These are phyloP conservation scores for Drosera spatulata DNA, from an alignment of 179 eudicot species.

Conservation along the genomic window DNA sequence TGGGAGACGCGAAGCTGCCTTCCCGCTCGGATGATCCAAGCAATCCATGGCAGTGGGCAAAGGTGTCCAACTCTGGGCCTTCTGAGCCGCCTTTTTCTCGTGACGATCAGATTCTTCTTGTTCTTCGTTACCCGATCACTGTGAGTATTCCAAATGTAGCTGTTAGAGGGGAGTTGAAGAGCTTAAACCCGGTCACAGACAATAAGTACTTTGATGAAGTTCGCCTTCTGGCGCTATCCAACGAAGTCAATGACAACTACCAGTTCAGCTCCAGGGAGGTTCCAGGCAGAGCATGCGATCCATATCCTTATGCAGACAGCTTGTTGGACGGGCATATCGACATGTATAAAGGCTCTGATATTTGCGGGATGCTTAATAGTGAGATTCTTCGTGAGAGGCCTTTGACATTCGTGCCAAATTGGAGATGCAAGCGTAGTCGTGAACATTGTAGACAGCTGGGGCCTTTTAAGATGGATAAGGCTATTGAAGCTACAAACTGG, in stretches of 20 bases:
- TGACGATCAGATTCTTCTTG: constrained; percentile 70
- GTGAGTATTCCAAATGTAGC: constrained; percentile 36
- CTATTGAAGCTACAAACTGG: constrained; percentile 57
- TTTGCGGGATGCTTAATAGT: constrained; percentile 39
- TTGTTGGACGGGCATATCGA: constrained; percentile 22
- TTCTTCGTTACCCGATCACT: constrained; percentile 45
- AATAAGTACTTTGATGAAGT: constrained; percentile 66
- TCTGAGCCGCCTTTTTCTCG: constrained; percentile 48
- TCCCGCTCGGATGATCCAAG: constrained; percentile 37
- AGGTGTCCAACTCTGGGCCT: constrained; percentile 23
- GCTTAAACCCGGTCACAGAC: constrained; percentile 45
- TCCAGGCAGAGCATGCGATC: constrained; percentile 52
- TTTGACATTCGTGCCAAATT: constrained; percentile 52
- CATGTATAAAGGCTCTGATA: constrained; percentile 53
- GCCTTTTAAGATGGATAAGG: constrained; percentile 52
- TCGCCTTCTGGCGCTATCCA: constrained; percentile 38
- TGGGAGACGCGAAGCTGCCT: constrained; percentile 64
- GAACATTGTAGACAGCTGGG: constrained; percentile 71
- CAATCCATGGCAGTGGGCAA: constrained; percentile 66
- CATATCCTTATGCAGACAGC: constrained; percentile 45
- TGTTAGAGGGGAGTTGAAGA: constrained; percentile 58
- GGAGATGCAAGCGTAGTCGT: constrained; percentile 75
- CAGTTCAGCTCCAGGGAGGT: constrained; percentile 40
- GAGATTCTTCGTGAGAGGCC: constrained; percentile 26
- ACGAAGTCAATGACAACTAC: constrained; percentile 25